phyloP scores from a whole-genome alignment of 192 early-diverging fungal species.

The Podila horticola region DNA sequence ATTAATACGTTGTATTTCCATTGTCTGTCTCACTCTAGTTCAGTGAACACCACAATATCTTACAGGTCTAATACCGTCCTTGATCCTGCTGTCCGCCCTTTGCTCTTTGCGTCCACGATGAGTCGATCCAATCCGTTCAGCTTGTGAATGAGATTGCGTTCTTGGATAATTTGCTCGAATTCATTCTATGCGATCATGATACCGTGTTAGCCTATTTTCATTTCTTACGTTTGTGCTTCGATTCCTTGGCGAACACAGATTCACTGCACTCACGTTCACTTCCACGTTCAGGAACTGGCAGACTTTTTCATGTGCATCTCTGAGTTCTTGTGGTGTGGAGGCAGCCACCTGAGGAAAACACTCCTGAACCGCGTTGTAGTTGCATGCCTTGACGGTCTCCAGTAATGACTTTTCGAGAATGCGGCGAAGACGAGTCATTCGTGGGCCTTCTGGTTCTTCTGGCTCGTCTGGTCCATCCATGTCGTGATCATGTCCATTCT shows the following conservation, averaged over 20 bases:
- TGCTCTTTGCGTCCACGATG: conserved; percentile 30
- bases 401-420: conserved; percentile 36
- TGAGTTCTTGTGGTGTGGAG: conserved; percentile 16
- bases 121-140: conserved; percentile 46
- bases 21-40: not conserved
- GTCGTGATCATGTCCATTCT: too few species aligned
- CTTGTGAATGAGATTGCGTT: conserved; percentile 44
- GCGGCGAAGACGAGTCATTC: conserved; percentile 44
- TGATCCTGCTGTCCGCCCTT: conserved; percentile 40
- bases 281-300: conserved; percentile 36
- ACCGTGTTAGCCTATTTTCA: not conserved
- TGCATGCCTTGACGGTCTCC: conserved; percentile 45
- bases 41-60: not conserved
- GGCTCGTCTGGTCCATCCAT: not conserved
- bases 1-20: not conserved
- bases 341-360: conserved; percentile 27
- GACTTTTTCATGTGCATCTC: conserved; percentile 41
- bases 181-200: conserved; percentile 21
- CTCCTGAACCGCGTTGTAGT: conserved; percentile 38
- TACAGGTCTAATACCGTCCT: conserved; percentile 41
- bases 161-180: conserved; percentile 39
- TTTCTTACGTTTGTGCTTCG: not conserved
- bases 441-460: conserved; percentile 38
- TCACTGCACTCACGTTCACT: conserved; percentile 17
- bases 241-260: not conserved